Evolutionary conservation across 1,284 basidiomycete species (phyloP).

Genomic region (Leccinum fallax): DNA sequence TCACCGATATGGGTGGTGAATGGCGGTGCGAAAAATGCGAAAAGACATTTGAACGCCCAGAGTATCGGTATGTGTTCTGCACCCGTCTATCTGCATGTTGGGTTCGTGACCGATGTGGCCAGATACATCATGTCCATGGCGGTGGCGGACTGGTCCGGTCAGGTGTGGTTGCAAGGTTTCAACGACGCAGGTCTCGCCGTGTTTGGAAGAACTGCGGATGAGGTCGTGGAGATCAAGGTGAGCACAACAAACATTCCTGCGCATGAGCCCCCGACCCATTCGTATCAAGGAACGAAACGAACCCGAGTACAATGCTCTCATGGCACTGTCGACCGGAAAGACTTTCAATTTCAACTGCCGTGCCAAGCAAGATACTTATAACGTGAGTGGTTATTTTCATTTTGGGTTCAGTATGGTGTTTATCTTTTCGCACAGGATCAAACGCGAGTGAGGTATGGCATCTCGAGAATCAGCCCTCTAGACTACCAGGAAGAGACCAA

Average conservation of each 20-base stretch:
- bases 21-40: conserved; percentile 98
- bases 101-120: conserved; percentile 6
- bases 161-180: conserved; percentile 94
- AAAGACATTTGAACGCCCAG: conserved; percentile 69
- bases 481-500: conserved; percentile 76
- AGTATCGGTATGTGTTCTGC: conserved; percentile 67
- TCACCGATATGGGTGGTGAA: conserved; percentile 64
- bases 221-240: conserved; percentile 73
- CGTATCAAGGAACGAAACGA: conserved; percentile 64
- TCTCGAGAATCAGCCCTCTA: conserved; percentile 65
- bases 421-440: conserved; percentile 56
- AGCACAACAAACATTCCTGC: not conserved
- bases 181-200: conserved; percentile 87
- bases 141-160: conserved; percentile 86
- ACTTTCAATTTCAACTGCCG: conserved; percentile 86
- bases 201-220: conserved; percentile 82
- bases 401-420: not conserved
- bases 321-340: conserved; percentile 70
- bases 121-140: conserved; percentile 93
- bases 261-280: not conserved
- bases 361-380: conserved; percentile 87
- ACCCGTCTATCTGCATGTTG: not conserved
- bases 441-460: conserved; percentile 81
- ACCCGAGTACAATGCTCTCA: conserved; percentile 57
- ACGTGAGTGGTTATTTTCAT: conserved; percentile 51